A percentile compares a stretch with the other conserved stretches of the same genome.
phyloP scores from a whole-genome alignment of 306 rosid genomes.

The Vicia faba region DNA sequence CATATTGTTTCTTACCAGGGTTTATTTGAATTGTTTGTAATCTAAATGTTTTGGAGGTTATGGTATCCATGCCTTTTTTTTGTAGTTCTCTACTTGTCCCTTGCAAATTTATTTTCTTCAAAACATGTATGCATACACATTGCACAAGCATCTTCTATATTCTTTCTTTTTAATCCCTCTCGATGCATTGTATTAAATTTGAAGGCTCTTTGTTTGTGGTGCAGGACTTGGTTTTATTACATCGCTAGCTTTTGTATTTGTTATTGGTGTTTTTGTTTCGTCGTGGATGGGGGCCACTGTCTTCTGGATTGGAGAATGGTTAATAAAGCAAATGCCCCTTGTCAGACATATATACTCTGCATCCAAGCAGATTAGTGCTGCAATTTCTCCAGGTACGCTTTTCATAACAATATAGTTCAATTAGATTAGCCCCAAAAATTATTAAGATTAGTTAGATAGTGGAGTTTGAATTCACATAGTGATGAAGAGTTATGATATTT shows the following conservation, averaged over 20 bases:
- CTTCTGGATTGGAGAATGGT: slow-evolving; percentile 87
- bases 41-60: slow-evolving; percentile 7
- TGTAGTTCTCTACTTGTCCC: slow-evolving; percentile 26
- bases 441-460: background rate
- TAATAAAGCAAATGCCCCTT: slow-evolving; percentile 89
- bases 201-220: slow-evolving; percentile 45
- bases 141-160: background rate
- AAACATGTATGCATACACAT: background rate
- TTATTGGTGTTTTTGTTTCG: slow-evolving; percentile 83
- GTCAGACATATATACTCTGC: slow-evolving; percentile 88
- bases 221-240: slow-evolving; percentile 94
- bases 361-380: slow-evolving; percentile 90
- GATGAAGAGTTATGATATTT: slow-evolving; percentile 6
- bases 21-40: slow-evolving; percentile 31
- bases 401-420: slow-evolving; percentile 16
- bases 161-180: slow-evolving; percentile 11
- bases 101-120: background rate
- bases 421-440: slow-evolving; percentile 11
- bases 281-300: slow-evolving; percentile 92
- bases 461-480: slow-evolving; percentile 13
- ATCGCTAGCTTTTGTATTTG: slow-evolving; percentile 77
- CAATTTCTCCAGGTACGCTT: slow-evolving; percentile 80
- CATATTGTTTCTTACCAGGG: slow-evolving; percentile 15
- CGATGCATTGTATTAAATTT: slow-evolving; percentile 20
- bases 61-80: background rate